These are phyloP conservation scores for Lachancea mirantina DNA, from an alignment of 805 yeast genomes.

Conservation along the genomic window DNA sequence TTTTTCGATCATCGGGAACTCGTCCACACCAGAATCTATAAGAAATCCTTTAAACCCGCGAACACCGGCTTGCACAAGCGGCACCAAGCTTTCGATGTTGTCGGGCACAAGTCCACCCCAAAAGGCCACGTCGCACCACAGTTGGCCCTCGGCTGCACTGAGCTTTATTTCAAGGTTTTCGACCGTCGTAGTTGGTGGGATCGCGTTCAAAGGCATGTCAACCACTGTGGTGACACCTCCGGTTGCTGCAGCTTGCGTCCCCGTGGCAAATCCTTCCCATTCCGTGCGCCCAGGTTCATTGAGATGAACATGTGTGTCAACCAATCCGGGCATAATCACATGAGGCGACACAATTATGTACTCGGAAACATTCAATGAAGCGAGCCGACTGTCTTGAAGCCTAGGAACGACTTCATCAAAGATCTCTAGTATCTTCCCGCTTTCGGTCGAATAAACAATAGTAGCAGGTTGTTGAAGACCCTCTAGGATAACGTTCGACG, in stretches of 20 bases:
- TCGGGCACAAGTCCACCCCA: conserved; percentile 94
- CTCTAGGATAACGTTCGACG: conserved; percentile 48
- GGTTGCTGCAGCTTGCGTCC: conserved; percentile 87
- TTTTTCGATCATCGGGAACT: conserved; percentile 76
- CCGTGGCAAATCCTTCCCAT: conserved; percentile 98
- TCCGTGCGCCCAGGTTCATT: conserved; percentile 98
- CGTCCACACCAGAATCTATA: conserved; percentile 94
- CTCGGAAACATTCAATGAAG: conserved; percentile 37
- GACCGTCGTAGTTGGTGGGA: conserved; percentile 89
- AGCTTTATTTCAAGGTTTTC: conserved; percentile 68
- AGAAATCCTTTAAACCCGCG: conserved; percentile 90
- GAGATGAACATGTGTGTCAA: conserved; percentile 89
- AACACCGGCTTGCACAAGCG: conserved; percentile 78
- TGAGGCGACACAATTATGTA: conserved; percentile 54
- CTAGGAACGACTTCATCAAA: conserved; percentile 31
- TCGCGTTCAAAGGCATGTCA: conserved; percentile 94
- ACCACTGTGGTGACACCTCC: conserved; percentile 96
- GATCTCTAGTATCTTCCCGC: conserved; percentile 57
- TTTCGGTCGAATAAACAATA: conserved; percentile 47
- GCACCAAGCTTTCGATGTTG: conserved; percentile 61
- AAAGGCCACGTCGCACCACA: conserved; percentile 91
- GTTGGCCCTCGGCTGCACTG: conserved; percentile 69
- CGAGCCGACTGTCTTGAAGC: conserved; percentile 35
- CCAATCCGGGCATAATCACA: conserved; percentile 79
- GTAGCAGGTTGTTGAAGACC: conserved; percentile 51